Base-by-base conservation (phyloP, 2,329 filamentous ascomycete genomes). In the Rhynchosporium graminicola region DNA sequence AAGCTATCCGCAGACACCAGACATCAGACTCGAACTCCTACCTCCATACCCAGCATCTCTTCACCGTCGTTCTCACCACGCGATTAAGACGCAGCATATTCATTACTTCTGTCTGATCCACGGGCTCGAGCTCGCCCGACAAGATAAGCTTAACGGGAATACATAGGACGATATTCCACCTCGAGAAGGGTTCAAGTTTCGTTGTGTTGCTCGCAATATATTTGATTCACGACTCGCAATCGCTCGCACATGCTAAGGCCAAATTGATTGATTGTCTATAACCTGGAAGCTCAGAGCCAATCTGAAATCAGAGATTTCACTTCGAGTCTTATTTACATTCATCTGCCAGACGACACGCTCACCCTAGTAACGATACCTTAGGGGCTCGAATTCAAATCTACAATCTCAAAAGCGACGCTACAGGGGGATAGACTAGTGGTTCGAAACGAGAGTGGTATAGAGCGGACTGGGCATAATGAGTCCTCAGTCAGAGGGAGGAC, bases 401-500 rank as follows among this genome's bases (percentile, higher is more conserved):
- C 38, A 13, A 12, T 28, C 42, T 46, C 54, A 5, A 45, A 57
- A 46, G 40, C 38, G n/a, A 28, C 52, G 10, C 38, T 9, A 8
- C 9, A 31, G 28, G 12, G 33, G 43, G 28, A 33, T 15, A 57
- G 20, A 57, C 13, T 9, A 2, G 36, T 45, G 26, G 38, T 10
- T 38, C 13, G 29, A 48, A 33, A 28, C 15, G 48, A 60, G 55
- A 46, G 10, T 26, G 29, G 60, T 4, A 51, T 36, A 48, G 26
- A 12, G 50, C 42, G 38, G 48, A 51, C 28, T 46, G 20, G 63
- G 59, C 48, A 71, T 61, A 64, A 74, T 75, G 74, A 70, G 74
- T 67, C 73, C 74, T 68, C 73, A 74, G 62, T 70, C 73, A 55
- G 74, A 76, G 71, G 72, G 73, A 67, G 71, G 71, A 61, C 69